Base-by-base conservation (phyloP, 2,329 filamentous ascomycete species). In the Xylaria sp. region DNA sequence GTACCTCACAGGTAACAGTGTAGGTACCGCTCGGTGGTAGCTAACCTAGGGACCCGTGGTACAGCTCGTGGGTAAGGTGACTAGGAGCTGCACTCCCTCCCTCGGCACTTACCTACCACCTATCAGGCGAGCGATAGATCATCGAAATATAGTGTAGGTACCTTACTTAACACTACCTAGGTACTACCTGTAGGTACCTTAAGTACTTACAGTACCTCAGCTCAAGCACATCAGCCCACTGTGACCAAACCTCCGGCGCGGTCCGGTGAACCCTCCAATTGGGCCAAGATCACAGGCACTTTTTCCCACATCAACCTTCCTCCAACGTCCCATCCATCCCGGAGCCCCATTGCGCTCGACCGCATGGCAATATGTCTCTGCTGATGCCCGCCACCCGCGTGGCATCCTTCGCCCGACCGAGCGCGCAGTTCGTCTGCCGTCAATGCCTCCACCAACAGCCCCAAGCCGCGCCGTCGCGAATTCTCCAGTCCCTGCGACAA, bases 391-490 rank as follows among this genome's bases (percentile, higher is more conserved):
- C 78, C 53, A 68, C 81, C 59, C 76, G 79, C 63, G 76, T 79
- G 68, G 66, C 76, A 43, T 73, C 76, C 65, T 66, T 80, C 23
- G 76, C 74, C 67, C 72, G 76, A 19, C 73, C 80, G 31, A 70
- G 74, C 27, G 73, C 77, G 31, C 75, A 78, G 58, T 77, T 82
- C 54, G 70, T 79, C 70, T 83, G 81, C 74, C 80, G 80, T 65
- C 82, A 83, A 78, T 84, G 81, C 72, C 77, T 76, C 62, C 65
- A 69, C 27, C 71, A 71, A 21, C 68, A 71, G 48, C 67, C 70
- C n/a, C 64, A 62, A 40, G 27, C 41, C 25, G 69, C 67, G 68
- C 71, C 77, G 44, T 79, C 77, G 19, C 75, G 72, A 44, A 77
- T 81, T 64, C 71, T 81, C 62, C 76, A 76, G 56, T 63, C 64